Evolutionary conservation across 2,329 filamentous ascomycete genomes (phyloP), one percentile per base, ranked within the genome.

Genomic region (Colletotrichum incanum): DNA sequence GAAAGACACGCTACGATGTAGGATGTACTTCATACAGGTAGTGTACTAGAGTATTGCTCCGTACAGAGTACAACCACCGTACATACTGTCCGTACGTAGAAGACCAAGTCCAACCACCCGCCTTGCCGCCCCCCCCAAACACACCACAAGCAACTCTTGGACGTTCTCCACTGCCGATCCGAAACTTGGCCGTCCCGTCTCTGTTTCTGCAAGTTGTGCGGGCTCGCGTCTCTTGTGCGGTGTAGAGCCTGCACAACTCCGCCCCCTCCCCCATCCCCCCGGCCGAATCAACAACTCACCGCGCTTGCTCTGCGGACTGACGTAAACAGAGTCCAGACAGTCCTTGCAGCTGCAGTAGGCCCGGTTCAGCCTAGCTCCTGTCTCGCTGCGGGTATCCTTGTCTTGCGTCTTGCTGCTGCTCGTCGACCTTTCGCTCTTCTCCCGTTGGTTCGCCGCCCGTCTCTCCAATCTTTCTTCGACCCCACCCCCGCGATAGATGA

Each of bases 401-500:
- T 54, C 47, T 31, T 43, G 26, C 47, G 4, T 64, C 16, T 49
- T 41, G 23, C 43, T n/a, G 49, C n/a, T 41, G 34, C 18, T 31
- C n/a, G 23, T 12, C 14, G 14, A 64, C n/a, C 14, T 49, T 5
- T 8, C 34, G 31, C 43, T 66, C 64, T 60, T 41, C 31, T 47
- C 56, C 43, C 56, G 56, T 66, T 50, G 52, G 54, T 41, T 59
- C 52, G 1, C 26, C 50, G 12, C 5, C 58, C 9, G 23, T 26
- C 41, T 58, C n/a, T 49, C 28, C 16, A 8, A n/a, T n/a, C 9
- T 34, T 6, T n/a, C 39, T 23, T 2, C 23, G 28, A 7, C 39
- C 54, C 65, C 69, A 60, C 65, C 70, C 65, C 70, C 70, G 65
- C 70, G 70, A 72, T 72, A 72, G 45, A 56, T 23, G 52, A 26